These are phyloP conservation scores for Cinnamomum micranthum DNA, from an alignment of 164 flowering plant genomes.

Conservation along the genomic window DNA sequence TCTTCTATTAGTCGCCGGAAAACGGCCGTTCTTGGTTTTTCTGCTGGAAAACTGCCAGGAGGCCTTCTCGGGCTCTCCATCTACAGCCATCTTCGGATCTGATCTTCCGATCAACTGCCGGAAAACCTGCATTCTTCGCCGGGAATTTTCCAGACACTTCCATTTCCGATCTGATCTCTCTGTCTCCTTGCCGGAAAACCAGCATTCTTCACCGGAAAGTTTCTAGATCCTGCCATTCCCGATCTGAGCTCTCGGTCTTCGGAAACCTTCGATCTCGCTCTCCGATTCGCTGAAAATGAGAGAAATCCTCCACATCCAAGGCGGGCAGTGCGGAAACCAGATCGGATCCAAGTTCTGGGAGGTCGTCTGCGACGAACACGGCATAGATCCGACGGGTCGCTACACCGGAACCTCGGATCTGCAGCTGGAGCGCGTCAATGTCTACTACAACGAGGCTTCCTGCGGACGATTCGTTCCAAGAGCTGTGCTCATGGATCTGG, in stretches of 20 bases:
- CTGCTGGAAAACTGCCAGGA: background rate
- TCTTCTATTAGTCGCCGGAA: background rate
- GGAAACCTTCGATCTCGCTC: background rate
- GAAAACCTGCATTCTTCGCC: too few relatives aligned
- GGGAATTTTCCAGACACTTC: too few relatives aligned
- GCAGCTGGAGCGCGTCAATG: slow-evolving; percentile 47
- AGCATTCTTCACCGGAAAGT: background rate
- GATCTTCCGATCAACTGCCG: too few relatives aligned
- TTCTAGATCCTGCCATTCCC: background rate
- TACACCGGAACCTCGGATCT: slow-evolving; percentile 41
- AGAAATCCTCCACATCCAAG: slow-evolving; percentile 56
- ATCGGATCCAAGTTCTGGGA: slow-evolving; percentile 60
- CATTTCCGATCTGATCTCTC: too few relatives aligned
- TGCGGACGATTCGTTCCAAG: slow-evolving; percentile 49
- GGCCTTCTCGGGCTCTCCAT: background rate
- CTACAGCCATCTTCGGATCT: too few relatives aligned
- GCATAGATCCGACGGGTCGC: slow-evolving; percentile 44
- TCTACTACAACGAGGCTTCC: slow-evolving; percentile 53
- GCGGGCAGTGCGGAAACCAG: slow-evolving; percentile 63
- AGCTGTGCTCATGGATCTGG: slow-evolving; percentile 62
- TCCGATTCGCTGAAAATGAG: slow-evolving; percentile 27
- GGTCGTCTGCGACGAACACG: slow-evolving; percentile 45
- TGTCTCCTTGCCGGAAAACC: background rate
- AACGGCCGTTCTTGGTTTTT: background rate
- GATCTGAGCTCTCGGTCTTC: background rate